These are phyloP conservation scores for Taxillus chinensis DNA, from an alignment of 164 flowering plant genomes.

Conservation along the genomic window DNA sequence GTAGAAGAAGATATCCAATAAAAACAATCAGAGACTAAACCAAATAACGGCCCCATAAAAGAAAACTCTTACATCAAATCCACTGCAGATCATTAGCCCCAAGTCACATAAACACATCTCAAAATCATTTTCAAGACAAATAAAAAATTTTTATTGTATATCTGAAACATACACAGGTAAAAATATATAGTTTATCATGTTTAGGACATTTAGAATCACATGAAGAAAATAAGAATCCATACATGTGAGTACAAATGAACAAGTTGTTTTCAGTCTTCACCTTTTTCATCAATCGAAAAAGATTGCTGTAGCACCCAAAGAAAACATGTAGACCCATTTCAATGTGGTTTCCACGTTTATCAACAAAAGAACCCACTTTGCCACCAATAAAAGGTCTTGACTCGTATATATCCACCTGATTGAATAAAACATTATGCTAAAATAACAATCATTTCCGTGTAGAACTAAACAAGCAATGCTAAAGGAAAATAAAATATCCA, in stretches of 20 bases:
- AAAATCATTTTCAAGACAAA: background rate
- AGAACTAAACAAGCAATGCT: too few species aligned
- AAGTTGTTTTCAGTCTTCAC: conserved; percentile 20
- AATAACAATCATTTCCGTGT: too few species aligned
- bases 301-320: conserved; percentile 94
- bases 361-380: conserved; percentile 94
- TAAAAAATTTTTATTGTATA: background rate
- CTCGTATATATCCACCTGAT: conserved; percentile 94
- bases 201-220: too few species aligned
- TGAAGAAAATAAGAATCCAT: background rate
- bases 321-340: conserved; percentile 99
- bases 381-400: conserved; percentile 93
- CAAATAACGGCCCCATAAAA: background rate
- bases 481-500: background rate
- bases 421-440: conserved; percentile 3
- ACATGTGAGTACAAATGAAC: background rate
- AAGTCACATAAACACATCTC: background rate
- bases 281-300: conserved; percentile 97
- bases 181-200: too few species aligned
- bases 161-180: too few species aligned
- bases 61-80: background rate
- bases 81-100: background rate
- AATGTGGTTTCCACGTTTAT: conserved; percentile 82
- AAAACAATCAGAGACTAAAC: conserved; percentile 9
- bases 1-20: conserved; percentile 7